phyloP scores from a whole-genome alignment of 768 basidiomycete genomes.

The Tulasnella sp. region DNA sequence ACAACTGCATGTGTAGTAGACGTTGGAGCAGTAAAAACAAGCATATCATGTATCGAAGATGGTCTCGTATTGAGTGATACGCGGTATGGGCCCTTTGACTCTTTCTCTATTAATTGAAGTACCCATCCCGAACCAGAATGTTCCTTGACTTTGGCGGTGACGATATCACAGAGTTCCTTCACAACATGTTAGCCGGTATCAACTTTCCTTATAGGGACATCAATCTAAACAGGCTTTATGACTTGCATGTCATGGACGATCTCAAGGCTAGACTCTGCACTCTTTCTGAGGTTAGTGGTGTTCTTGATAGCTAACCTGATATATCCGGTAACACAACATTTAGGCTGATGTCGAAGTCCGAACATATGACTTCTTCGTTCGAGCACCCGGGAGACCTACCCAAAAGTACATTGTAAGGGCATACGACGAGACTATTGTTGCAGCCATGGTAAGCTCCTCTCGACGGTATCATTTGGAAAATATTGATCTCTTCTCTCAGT shows the following conservation, averaged over 20 bases:
- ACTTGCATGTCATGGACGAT: constrained; percentile 87
- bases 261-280: constrained; percentile 77
- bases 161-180: constrained; percentile 84
- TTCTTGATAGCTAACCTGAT: neutral
- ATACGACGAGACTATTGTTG: constrained; percentile 90
- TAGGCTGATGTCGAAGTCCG: constrained; percentile 85
- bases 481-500: constrained; percentile 33
- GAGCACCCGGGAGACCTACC: constrained; percentile 58
- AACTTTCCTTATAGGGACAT: constrained; percentile 81
- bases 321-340: neutral
- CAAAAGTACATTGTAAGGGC: constrained; percentile 82
- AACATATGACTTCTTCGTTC: constrained; percentile 78
- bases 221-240: constrained; percentile 61
- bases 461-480: neutral
- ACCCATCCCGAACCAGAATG: constrained; percentile 35
- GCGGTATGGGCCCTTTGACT: constrained; percentile 36
- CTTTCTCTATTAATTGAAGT: neutral
- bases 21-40: constrained; percentile 74
- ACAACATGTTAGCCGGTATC: constrained; percentile 63
- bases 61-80: constrained; percentile 80
- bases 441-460: constrained; percentile 71
- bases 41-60: constrained; percentile 88
- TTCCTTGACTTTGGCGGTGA: constrained; percentile 81
- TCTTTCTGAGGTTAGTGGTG: constrained; percentile 57
- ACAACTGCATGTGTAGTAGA: constrained; percentile 93